These are phyloP conservation scores for Aristolochia californica DNA, from an alignment of 164 flowering plant genomes.

Conservation along the genomic window DNA sequence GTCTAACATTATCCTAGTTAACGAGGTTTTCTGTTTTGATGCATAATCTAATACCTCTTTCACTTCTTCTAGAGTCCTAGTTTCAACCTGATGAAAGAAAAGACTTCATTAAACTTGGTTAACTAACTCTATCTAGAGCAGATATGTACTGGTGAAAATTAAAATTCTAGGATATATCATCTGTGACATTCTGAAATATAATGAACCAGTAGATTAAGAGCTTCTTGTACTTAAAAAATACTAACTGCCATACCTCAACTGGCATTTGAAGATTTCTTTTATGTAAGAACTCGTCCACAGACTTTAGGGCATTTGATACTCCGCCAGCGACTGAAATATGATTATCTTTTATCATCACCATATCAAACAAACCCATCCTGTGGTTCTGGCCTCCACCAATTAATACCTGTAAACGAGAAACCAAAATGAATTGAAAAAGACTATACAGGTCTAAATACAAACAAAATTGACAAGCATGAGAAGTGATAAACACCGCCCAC, in stretches of 20 bases:
- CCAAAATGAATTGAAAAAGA: not conserved
- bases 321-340: constrained; percentile 90
- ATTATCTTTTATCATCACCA: constrained; percentile 96
- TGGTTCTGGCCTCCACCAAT: constrained; percentile 96
- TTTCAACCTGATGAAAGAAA: constrained; percentile 55
- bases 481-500: constrained; percentile 72
- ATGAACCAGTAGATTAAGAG: too few relatives aligned
- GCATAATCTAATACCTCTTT: constrained; percentile 74
- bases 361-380: constrained; percentile 91
- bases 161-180: too few relatives aligned
- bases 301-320: constrained; percentile 53
- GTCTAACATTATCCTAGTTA: constrained; percentile 91
- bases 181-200: too few relatives aligned
- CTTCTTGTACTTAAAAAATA: not conserved
- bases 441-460: not conserved
- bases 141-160: not conserved
- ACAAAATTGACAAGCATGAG: constrained; percentile 13
- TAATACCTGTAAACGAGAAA: constrained; percentile 42
- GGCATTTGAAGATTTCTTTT: constrained; percentile 67
- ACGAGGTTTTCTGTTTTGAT: constrained; percentile 44
- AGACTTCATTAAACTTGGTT: not conserved
- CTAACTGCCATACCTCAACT: constrained; percentile 54
- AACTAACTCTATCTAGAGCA: not conserved
- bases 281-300: constrained; percentile 62
- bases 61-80: constrained; percentile 88